These are phyloP conservation scores for Calvatia gigantea DNA, from an alignment of 768 basidiomycete genomes.

Conservation along the genomic window DNA sequence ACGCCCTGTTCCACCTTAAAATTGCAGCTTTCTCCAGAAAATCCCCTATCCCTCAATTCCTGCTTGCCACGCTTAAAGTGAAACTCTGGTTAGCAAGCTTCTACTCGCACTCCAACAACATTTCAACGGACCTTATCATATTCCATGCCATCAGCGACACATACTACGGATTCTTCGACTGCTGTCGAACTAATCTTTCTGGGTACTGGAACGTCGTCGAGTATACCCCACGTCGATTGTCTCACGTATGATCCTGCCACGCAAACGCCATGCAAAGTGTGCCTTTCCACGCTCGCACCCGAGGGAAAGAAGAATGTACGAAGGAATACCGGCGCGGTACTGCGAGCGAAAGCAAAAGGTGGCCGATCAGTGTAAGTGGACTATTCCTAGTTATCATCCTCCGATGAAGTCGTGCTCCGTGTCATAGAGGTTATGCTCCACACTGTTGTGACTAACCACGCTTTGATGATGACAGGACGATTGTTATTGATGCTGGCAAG, in stretches of 20 bases:
- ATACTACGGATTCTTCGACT: not conserved
- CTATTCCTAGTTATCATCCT: not conserved
- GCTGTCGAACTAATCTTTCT: slow-evolving; percentile 71
- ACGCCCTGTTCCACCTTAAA: not conserved
- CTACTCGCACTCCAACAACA: not conserved
- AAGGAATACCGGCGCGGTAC: slow-evolving; percentile 75
- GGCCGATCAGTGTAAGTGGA: slow-evolving; percentile 48
- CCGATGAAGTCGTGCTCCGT: not conserved
- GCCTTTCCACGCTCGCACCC: slow-evolving; percentile 60
- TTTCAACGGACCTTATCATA: not conserved
- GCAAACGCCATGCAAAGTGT: slow-evolving; percentile 51
- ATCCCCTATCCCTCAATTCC: not conserved
- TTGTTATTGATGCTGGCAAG: slow-evolving; percentile 85
- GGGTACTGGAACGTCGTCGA: slow-evolving; percentile 79
- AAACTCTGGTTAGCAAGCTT: not conserved
- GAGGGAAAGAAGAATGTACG: slow-evolving; percentile 82
- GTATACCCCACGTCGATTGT: slow-evolving; percentile 68
- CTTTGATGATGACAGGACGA: slow-evolving; percentile 43
- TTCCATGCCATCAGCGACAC: not conserved
- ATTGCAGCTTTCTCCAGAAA: not conserved
- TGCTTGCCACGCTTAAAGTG: not conserved
- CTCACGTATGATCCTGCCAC: slow-evolving; percentile 61
- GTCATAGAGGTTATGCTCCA: not conserved
- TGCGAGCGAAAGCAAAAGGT: slow-evolving; percentile 44
- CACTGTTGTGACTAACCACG: not conserved